Evolutionary conservation across 1,284 basidiomycete species (phyloP), one percentile per base, ranked within the genome.

Genomic region (Irpex rosettiformis): DNA sequence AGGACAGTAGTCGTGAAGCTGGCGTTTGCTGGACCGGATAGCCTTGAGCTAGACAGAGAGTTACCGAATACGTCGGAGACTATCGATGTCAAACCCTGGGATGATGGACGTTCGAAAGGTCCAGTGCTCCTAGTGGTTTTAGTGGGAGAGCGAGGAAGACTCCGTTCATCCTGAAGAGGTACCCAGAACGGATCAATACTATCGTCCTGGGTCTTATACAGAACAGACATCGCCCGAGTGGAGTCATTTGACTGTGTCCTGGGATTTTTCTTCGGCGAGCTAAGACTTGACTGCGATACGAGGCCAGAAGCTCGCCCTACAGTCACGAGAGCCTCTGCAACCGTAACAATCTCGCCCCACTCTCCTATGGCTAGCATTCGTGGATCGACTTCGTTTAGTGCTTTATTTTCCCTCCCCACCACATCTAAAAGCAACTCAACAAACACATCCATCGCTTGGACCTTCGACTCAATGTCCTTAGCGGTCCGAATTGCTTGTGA

Each of bases 371-470:
- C 87, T 6, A 90, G 76, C 49, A 76, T 73, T 45, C 80, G 73
- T 2, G 87, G 88, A 62, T 91, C 86, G 29, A 90, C 69, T 45
- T 69, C 74, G 28, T 91, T 68, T 10, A 91, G 76, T 63, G 90
- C 88, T 48, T 78, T 82, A 56, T 90, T 87, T 13, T 51, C 48
- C 6, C 28, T 21, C 25, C 13, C 48, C 0, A 18, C 11, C 11
- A 11, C 48, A n/a, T 29, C 16, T 11, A 3, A 0, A 3, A 93
- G 75, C 3, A 88, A 83, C 24, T 89, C 90, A 18, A 93, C 78
- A 58, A 94, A 86, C 11, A 93, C 78, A 67, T 92, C 89, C 79
- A 91, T 89, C 49, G 84, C 83, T 29, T 84, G 73, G 11, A 79
- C 71, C 62, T 77, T 77, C 18, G 74, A 72, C 37, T 72, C 71